phyloP scores from a whole-genome alignment of 2,329 filamentous ascomycete species.

The Aspergillus aculeatinus region DNA sequence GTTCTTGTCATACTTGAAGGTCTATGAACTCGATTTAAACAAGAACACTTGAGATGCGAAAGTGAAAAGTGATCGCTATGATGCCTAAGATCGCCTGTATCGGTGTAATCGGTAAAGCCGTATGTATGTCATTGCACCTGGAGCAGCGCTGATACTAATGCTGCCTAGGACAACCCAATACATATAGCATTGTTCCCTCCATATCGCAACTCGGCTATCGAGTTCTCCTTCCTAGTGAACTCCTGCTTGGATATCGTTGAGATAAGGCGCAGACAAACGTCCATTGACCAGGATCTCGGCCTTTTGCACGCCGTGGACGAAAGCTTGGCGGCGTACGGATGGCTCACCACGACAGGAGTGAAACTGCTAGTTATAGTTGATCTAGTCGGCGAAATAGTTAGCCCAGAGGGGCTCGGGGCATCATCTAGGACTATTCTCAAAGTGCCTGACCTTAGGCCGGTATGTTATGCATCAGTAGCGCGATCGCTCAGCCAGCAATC shows the following conservation, averaged over 20 bases:
- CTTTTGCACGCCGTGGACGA: slow-evolving; percentile 93
- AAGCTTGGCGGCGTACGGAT: slow-evolving; percentile 88
- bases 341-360: slow-evolving; percentile 92
- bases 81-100: slow-evolving; percentile 84
- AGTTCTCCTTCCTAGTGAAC: slow-evolving; percentile 88
- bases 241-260: slow-evolving; percentile 93
- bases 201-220: slow-evolving; percentile 63
- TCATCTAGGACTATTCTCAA: slow-evolving; percentile 63
- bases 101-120: slow-evolving; percentile 89
- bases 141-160: slow-evolving; percentile 2
- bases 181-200: slow-evolving; percentile 88
- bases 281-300: slow-evolving; percentile 79
- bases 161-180: slow-evolving; percentile 82
- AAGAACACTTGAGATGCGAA: neutral
- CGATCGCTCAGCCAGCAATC: neutral
- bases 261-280: slow-evolving; percentile 71
- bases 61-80: slow-evolving; percentile 39
- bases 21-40: too few relatives aligned
- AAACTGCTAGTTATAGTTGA: slow-evolving; percentile 90
- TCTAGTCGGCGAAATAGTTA: slow-evolving; percentile 67
- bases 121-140: slow-evolving; percentile 45
- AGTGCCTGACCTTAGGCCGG: slow-evolving; percentile 84
- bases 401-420: slow-evolving; percentile 32
- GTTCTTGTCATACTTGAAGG: too few relatives aligned
- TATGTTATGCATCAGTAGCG: slow-evolving; percentile 40